Evolutionary conservation across 2,329 filamentous ascomycete genomes (phyloP), one percentile per base, ranked within the genome.

Genomic region (Eutypa lata): DNA sequence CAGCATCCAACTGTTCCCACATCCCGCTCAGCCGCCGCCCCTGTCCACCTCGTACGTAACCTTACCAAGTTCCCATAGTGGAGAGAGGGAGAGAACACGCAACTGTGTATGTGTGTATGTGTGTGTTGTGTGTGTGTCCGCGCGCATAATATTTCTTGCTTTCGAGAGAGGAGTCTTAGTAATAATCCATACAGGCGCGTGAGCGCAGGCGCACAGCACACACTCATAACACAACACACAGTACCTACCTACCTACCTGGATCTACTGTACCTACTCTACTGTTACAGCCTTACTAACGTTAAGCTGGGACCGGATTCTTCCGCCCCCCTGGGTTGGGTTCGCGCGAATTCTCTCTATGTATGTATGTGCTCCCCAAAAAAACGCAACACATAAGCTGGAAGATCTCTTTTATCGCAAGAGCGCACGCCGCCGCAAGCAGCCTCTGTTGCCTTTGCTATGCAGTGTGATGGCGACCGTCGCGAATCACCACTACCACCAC

Each of bases 391-490:
- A 38, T 38, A 38, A 38, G 13, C 35, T 38, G 35, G 26, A 31
- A 5, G 26, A 31, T 31, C 26, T 31, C 35, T 14, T 6, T 38
- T 38, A 14, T 8, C 7, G 31, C 31, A 14, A 35, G 13, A 38
- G 35, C 35, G 35, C 35, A 38, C 6, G 6, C 35, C 13, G 35
- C 31, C 14, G 8, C 31, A 14, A 7, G 8, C 13, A 18, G 13
- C 35, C 46, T 7, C 35, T 33, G 46, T 37, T 24, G 46, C 28
- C 26, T 43, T 47, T 24, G 44, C 50, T n/a, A 52, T 52, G 50
- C 50, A 47, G 50, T 42, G 45, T 42, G 24, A 52, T 22, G 49
- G 24, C 50, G 45, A 42, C 42, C 42, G 16, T 48, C 49, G 43
- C 22, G 49, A 37, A 46, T 22, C 42, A 37, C 40, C 51, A 22